Evolutionary conservation across 371 early-diverging fungal genomes (phyloP).

Genomic region (Thermomucor indicae-seudaticae): DNA sequence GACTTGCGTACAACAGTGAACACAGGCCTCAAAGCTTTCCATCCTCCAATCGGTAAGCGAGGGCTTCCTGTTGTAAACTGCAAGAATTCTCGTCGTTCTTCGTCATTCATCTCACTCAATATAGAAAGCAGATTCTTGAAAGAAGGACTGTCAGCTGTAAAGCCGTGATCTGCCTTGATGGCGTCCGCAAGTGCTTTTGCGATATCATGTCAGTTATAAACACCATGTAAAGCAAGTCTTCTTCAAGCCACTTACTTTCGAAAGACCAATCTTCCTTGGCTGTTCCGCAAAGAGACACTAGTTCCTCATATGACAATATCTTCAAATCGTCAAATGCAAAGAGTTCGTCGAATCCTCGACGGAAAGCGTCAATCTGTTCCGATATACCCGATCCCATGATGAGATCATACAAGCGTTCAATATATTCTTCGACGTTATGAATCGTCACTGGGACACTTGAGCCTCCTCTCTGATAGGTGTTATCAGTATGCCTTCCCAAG

Average conservation of each 20-base stretch:
- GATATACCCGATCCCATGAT: slow-evolving; percentile 74
- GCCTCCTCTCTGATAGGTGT: slow-evolving; percentile 45
- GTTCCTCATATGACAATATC: slow-evolving; percentile 68
- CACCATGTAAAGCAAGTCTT: not conserved
- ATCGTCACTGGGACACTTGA: slow-evolving; percentile 63
- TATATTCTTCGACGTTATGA: slow-evolving; percentile 72
- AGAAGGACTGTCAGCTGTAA: slow-evolving; percentile 64
- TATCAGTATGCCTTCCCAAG: not conserved
- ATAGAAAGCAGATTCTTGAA: slow-evolving; percentile 65
- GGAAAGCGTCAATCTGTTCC: slow-evolving; percentile 72
- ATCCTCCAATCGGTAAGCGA: slow-evolving; percentile 87
- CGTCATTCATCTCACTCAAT: slow-evolving; percentile 56
- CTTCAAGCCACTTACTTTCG: slow-evolving; percentile 39
- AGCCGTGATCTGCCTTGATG: slow-evolving; percentile 89
- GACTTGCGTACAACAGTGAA: slow-evolving; percentile 87
- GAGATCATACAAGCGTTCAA: slow-evolving; percentile 62
- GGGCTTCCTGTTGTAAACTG: slow-evolving; percentile 93
- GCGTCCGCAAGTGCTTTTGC: slow-evolving; percentile 56
- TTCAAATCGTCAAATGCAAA: slow-evolving; percentile 69
- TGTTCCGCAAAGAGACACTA: slow-evolving; percentile 65
- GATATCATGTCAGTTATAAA: slow-evolving; percentile 2
- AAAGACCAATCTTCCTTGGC: slow-evolving; percentile 80
- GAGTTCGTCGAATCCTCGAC: slow-evolving; percentile 75
- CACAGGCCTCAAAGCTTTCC: slow-evolving; percentile 77
- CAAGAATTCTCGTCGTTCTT: slow-evolving; percentile 77